These are phyloP conservation scores for Lenwebbia sp. DNA, from an alignment of 345 rosid species.

Conservation along the genomic window DNA sequence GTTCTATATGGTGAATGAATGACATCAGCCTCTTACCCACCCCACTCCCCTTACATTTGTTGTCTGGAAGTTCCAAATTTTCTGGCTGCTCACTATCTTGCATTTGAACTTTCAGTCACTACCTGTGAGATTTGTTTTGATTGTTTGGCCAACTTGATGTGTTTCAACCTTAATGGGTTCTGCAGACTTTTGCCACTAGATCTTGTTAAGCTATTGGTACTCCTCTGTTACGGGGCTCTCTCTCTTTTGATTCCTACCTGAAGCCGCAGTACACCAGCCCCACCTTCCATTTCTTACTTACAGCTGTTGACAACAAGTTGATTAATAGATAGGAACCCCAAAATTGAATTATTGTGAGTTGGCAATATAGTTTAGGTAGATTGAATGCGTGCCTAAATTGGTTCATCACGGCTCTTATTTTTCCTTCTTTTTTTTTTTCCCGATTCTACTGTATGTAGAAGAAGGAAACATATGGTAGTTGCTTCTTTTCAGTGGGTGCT, in stretches of 20 bases:
- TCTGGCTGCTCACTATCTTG: background rate
- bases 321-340: background rate
- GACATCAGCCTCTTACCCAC: background rate
- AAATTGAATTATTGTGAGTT: background rate
- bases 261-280: background rate
- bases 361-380: background rate
- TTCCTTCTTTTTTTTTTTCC: background rate
- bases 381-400: background rate
- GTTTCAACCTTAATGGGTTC: background rate
- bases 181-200: background rate
- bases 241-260: background rate
- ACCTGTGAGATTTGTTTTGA: background rate
- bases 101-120: background rate
- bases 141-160: background rate
- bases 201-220: background rate
- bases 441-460: background rate
- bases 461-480: background rate
- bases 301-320: background rate
- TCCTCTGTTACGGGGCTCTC: background rate
- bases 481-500: background rate
- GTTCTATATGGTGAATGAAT: background rate
- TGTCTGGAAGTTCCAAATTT: background rate
- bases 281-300: background rate
- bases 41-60: background rate
- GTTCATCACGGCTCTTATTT: background rate